These are phyloP conservation scores for Lactarius sp. DNA, from an alignment of 768 basidiomycete species.

Conservation along the genomic window DNA sequence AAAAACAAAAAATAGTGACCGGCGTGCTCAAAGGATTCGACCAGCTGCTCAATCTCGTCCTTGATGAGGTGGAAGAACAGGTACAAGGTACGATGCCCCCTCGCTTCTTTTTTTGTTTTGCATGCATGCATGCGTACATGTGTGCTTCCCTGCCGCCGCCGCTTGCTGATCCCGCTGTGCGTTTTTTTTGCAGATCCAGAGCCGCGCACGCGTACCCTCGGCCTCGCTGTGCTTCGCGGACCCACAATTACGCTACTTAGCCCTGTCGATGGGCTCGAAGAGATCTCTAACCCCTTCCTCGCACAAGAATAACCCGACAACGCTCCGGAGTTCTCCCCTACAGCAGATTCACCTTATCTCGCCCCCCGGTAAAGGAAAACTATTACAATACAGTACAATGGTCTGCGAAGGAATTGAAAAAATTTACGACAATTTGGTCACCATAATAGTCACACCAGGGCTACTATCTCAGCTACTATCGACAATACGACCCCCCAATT, in stretches of 20 bases:
- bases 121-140: too few species aligned
- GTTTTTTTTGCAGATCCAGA: constrained; percentile 49
- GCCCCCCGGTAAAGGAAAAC: too few species aligned
- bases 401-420: too few species aligned
- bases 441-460: background rate
- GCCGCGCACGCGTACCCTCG: constrained; percentile 60
- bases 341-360: too few species aligned
- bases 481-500: background rate
- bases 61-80: constrained; percentile 92
- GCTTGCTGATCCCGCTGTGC: background rate
- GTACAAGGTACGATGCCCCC: constrained; percentile 45
- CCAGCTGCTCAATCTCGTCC: constrained; percentile 92
- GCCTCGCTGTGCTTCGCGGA: constrained; percentile 86
- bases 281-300: constrained; percentile 87
- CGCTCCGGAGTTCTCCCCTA: too few species aligned
- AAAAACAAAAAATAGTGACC: constrained; percentile 51
- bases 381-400: too few species aligned
- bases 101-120: too few species aligned
- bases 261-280: constrained; percentile 92
- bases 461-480: background rate
- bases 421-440: too few species aligned
- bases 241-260: constrained; percentile 92
- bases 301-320: constrained; percentile 49
- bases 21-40: constrained; percentile 95
- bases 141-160: too few species aligned